phyloP scores from a whole-genome alignment of 2,329 filamentous ascomycete genomes.

The Hymenoscyphus fraxineus region DNA sequence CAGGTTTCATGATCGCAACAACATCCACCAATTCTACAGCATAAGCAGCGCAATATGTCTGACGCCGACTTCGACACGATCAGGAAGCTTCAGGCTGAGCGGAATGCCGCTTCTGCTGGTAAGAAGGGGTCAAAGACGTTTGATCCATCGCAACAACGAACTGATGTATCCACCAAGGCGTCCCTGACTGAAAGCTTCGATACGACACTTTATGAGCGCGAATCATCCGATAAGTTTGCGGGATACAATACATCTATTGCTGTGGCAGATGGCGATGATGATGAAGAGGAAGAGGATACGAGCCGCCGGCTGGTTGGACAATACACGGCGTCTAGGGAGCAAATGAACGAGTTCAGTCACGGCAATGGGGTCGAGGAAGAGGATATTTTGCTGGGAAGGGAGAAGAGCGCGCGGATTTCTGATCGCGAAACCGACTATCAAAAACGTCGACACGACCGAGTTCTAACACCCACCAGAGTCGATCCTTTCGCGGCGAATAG shows the following conservation, averaged over 20 bases:
- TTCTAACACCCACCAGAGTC: slow-evolving; percentile 77
- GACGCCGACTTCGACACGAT: slow-evolving; percentile 85
- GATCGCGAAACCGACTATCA: slow-evolving; percentile 97
- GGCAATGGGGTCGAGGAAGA: slow-evolving; percentile 86
- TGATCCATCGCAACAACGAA: slow-evolving; percentile 75
- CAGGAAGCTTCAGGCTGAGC: slow-evolving; percentile 85
- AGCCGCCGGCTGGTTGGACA: slow-evolving; percentile 83
- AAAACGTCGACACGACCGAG: slow-evolving; percentile 87
- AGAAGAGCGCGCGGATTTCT: slow-evolving; percentile 85
- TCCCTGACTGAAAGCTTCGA: slow-evolving; percentile 89
- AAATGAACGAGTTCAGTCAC: slow-evolving; percentile 90
- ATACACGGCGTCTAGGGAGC: slow-evolving; percentile 87
- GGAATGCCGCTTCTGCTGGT: slow-evolving; percentile 72
- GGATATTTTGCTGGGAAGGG: slow-evolving; percentile 78
- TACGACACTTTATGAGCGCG: slow-evolving; percentile 78
- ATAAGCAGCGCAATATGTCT: slow-evolving; percentile 47
- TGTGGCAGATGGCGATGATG: slow-evolving; percentile 71
- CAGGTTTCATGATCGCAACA: not conserved
- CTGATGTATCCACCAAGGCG: slow-evolving; percentile 81
- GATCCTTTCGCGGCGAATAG: slow-evolving; percentile 80
- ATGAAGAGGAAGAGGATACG: slow-evolving; percentile 72
- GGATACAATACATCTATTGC: slow-evolving; percentile 92
- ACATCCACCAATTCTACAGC: slow-evolving; percentile 1
- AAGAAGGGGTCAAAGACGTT: slow-evolving; percentile 81
- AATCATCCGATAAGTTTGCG: slow-evolving; percentile 74